A percentile compares a stretch with the other conserved stretches of the same genome.
Evolutionary conservation across 306 rosid genomes (phyloP).

Genomic region (Pachyrhizus erosus): DNA sequence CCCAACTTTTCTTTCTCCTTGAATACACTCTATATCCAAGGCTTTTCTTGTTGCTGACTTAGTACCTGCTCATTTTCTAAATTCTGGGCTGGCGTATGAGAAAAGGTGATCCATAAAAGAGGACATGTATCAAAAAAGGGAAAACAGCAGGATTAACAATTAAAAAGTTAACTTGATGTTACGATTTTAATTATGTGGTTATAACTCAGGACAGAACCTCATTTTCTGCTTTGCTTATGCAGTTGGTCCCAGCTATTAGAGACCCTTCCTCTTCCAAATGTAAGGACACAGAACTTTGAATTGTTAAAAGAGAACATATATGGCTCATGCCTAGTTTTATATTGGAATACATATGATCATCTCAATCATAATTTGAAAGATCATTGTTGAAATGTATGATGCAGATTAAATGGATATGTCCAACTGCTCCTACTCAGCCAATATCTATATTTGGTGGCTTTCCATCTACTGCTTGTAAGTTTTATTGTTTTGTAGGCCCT

Average conservation of each 20-base stretch:
- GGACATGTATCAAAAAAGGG: not conserved
- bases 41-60: not conserved
- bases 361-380: conserved; percentile 15
- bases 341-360: conserved; percentile 1
- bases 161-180: conserved; percentile 19
- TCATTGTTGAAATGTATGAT: conserved; percentile 34
- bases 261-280: conserved; percentile 94
- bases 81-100: not conserved
- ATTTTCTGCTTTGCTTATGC: conserved; percentile 52
- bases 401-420: conserved; percentile 99
- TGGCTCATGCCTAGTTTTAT: conserved; percentile 1
- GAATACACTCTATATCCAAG: not conserved
- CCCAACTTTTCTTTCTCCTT: not conserved
- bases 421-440: conserved; percentile 98
- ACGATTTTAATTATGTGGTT: conserved; percentile 19
- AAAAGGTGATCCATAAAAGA: not conserved
- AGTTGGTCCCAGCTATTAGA: conserved; percentile 99
- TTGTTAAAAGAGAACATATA: conserved; percentile 14
- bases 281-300: conserved; percentile 52
- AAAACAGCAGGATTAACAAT: conserved; percentile 14
- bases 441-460: conserved; percentile 84
- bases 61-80: not conserved
- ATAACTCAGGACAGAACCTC: not conserved
- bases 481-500: conserved; percentile 25
- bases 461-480: conserved; percentile 98